These are phyloP conservation scores for Chytriomyces sp. DNA, from an alignment of 192 early-diverging fungal genomes.

Conservation along the genomic window DNA sequence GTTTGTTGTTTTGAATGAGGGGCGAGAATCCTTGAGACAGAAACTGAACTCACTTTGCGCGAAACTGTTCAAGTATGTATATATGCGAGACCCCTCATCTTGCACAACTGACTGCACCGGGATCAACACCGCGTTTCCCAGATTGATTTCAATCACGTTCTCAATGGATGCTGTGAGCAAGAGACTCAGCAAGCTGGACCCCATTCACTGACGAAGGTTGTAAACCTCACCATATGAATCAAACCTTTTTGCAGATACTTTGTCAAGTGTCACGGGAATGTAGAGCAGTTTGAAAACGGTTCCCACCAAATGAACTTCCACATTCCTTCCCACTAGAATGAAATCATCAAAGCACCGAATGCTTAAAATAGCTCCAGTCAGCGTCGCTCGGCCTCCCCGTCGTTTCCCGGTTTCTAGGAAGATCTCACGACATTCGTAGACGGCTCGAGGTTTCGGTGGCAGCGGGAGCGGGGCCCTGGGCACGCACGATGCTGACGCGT, in stretches of 20 bases:
- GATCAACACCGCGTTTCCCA: neutral
- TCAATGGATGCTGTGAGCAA: neutral
- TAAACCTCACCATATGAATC: neutral
- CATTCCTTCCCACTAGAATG: neutral
- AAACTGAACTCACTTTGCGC: neutral
- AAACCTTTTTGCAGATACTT: neutral
- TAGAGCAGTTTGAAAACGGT: neutral
- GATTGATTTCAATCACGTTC: constrained; percentile 13
- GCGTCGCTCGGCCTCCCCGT: neutral
- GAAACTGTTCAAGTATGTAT: neutral
- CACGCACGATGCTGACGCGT: neutral
- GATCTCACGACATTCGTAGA: neutral
- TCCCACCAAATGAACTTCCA: neutral
- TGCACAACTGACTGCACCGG: neutral
- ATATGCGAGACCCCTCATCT: too few species aligned
- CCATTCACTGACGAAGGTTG: too few species aligned
- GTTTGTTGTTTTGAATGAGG: neutral
- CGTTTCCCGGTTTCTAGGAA: neutral
- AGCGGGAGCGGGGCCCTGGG: neutral
- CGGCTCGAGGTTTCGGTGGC: neutral
- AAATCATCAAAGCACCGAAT: neutral
- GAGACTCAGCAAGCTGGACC: neutral
- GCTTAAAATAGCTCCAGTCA: neutral
- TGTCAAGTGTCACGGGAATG: constrained; percentile 2
- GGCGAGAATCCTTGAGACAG: neutral